Base-by-base conservation (phyloP, 2,329 filamentous ascomycete species). In the Aspergillus neotritici region DNA sequence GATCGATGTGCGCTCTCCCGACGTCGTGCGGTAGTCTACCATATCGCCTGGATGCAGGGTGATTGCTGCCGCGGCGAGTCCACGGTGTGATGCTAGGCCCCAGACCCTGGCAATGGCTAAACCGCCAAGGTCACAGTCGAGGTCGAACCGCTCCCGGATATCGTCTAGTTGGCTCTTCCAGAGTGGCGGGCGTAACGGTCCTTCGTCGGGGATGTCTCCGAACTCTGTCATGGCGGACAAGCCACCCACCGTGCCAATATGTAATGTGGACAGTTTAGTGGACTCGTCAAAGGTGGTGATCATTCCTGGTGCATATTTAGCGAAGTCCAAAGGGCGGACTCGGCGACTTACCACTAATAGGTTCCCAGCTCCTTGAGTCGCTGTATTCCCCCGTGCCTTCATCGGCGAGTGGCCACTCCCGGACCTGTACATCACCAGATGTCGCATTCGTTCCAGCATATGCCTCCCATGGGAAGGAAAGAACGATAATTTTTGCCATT, bases 1-100 rank as follows among this genome's bases (percentile, higher is more conserved):
- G 7, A 77, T 50, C 0, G 56, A 65, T 1, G 64, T 58, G n/a
- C 61, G 59, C 41, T 77, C 70, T 17, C 73, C 68, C 3, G 70
- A 66, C 6, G 67, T 58, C 5, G 74, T 74, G 1, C 69, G 68
- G 53, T 81, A 81, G 47, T 81, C 75, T 11, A 80, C 63, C 63
- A 76, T 74, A 54, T 80, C 73, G 4, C 70, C 75, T 0, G 78
- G 78, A 54, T 82, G 76, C 21, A 77, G 52, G 2, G 73, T 76
- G 36, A 73, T 65, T 43, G 72, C 75, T 3, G 68, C 66, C 4
- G 74, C 77, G 11, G 72, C 57, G 16, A 71, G 68, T 25, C 73
- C 71, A 15, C 70, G 67, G 13, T 72, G 55, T 13, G 74, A 72
- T 9, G 72, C 67, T 5, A 80, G 61, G 2, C 79, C 79, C 73